phyloP scores from a whole-genome alignment of 345 rosid species.

The Eucalyptus camaldulensis region DNA sequence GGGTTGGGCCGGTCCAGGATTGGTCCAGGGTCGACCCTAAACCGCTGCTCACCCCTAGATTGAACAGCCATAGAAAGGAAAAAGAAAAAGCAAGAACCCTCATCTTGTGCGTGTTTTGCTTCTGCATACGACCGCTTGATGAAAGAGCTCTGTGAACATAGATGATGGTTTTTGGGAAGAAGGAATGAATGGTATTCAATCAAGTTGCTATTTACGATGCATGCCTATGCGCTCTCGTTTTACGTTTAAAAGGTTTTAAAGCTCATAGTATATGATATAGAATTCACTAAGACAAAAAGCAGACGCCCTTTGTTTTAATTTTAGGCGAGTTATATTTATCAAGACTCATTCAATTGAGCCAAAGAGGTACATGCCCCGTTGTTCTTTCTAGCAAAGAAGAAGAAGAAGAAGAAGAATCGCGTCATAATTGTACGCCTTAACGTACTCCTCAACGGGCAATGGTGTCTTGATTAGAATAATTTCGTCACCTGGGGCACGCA shows the following conservation, averaged over 20 bases:
- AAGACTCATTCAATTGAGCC: not conserved
- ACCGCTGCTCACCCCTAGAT: too few species aligned
- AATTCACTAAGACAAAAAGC: not conserved
- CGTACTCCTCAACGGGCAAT: not conserved
- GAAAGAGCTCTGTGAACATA: not conserved
- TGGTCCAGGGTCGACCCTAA: too few species aligned
- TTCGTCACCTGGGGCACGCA: not conserved
- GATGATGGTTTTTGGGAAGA: not conserved
- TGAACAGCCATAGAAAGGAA: not conserved
- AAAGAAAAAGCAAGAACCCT: not conserved
- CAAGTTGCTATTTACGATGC: not conserved
- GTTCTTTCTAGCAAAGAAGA: not conserved
- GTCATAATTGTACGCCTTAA: not conserved
- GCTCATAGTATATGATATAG: not conserved
- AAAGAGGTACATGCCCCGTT: not conserved
- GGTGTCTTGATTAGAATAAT: not conserved
- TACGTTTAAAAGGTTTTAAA: not conserved
- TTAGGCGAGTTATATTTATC: not conserved
- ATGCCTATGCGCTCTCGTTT: not conserved
- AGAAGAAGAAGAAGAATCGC: not conserved
- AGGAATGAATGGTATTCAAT: not conserved
- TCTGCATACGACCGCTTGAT: not conserved
- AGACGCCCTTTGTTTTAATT: not conserved
- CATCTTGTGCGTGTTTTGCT: not conserved
- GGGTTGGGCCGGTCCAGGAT: too few species aligned